phyloP scores from a whole-genome alignment of 305 asterid species.

The Rubia occidens region DNA sequence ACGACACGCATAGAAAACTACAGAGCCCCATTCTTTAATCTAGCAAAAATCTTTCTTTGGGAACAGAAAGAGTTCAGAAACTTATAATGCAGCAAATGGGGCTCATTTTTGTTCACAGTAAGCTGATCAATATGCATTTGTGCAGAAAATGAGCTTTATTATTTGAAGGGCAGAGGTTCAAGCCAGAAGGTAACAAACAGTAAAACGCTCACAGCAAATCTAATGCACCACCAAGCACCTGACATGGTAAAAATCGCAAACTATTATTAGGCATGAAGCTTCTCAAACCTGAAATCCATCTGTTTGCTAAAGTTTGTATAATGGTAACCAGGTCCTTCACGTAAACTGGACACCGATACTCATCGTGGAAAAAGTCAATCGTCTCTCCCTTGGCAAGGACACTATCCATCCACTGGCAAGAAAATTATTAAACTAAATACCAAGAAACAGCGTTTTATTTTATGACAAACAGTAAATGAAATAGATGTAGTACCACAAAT shows the following conservation, averaged over 20 bases:
- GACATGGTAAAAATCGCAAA: neutral
- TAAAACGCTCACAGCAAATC: neutral
- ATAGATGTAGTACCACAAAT: constrained; percentile 2
- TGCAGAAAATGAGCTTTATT: too few species aligned
- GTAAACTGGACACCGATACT: constrained; percentile 88
- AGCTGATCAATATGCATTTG: too few species aligned
- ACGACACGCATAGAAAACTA: neutral
- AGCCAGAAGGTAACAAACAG: neutral
- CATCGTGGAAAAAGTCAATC: constrained; percentile 63
- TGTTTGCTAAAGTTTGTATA: constrained; percentile 34
- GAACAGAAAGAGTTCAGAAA: neutral
- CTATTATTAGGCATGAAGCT: neutral
- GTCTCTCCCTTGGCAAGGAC: constrained; percentile 67
- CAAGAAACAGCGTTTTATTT: neutral
- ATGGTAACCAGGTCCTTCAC: constrained; percentile 68
- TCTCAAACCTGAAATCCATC: constrained; percentile 76
- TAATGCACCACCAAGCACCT: neutral
- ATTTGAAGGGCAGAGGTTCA: neutral
- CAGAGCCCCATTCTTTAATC: too few species aligned
- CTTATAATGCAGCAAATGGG: neutral
- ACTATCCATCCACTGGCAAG: constrained; percentile 74
- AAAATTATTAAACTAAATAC: neutral
- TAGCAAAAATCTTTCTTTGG: neutral
- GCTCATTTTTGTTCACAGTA: too few species aligned
- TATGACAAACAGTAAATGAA: neutral